Conservation (phyloP, 2,329 filamentous ascomycete species). For the Dothidotthia symphoricarpi region DNA sequence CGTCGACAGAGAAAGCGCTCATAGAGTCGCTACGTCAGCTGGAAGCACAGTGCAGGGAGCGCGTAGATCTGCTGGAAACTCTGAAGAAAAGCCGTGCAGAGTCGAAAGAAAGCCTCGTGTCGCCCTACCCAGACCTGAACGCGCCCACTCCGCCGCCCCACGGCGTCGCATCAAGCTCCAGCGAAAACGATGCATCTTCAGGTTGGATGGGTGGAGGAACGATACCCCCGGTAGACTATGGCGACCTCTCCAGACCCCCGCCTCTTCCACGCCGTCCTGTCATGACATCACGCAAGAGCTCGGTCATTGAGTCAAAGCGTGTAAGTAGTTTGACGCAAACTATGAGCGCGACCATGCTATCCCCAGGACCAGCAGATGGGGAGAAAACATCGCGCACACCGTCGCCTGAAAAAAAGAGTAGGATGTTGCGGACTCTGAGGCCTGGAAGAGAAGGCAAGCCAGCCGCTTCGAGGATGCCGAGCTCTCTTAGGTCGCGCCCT, state of each 20-base stretch:
- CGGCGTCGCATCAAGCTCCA: conserved; percentile 9
- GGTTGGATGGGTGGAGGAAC: conserved; percentile 75
- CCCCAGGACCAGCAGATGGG: conserved; percentile 31
- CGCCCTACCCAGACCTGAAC: conserved; percentile 17
- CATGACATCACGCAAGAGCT: conserved; percentile 49
- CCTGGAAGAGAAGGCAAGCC: conserved; percentile 47
- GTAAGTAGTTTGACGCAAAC: conserved; percentile 24
- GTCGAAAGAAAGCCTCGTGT: conserved; percentile 40
- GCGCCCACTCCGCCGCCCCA: conserved; percentile 28
- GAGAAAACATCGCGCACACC: conserved; percentile 56
- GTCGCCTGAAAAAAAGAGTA: conserved; percentile 60
- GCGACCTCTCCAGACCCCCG: conserved; percentile 72
- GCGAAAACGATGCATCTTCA: conserved; percentile 16
- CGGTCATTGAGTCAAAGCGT: conserved; percentile 25
- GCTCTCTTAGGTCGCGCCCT: conserved; percentile 47
- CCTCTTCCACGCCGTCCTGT: conserved; percentile 59
- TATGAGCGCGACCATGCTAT: conserved; percentile 27
- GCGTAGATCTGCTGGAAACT: conserved; percentile 83
- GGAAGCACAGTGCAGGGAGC: conserved; percentile 89
- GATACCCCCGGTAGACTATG: conserved; percentile 75
- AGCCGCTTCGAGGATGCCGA: conserved; percentile 48
- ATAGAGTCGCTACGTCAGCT: conserved; percentile 78
- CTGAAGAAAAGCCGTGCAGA: conserved; percentile 65
- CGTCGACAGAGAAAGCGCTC: conserved; percentile 80
- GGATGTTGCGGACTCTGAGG: conserved; percentile 58